Conservation (phyloP, 2,329 filamentous ascomycete genomes). For the Xylaria digitata region DNA sequence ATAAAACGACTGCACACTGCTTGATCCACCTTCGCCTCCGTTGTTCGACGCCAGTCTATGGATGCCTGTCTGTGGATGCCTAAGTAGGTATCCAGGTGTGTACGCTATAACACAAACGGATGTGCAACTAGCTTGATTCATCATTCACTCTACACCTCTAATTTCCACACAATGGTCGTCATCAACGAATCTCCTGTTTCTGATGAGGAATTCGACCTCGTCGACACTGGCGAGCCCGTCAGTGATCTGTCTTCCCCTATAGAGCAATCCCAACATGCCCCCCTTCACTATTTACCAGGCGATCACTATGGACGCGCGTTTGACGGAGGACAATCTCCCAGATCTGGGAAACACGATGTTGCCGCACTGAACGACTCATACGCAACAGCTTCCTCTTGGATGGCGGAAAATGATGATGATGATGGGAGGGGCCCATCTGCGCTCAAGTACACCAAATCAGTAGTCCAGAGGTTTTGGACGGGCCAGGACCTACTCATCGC, state of each 20-base stretch:
- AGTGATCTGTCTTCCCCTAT: conserved; percentile 33
- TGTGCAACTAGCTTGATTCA: not conserved
- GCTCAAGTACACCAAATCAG: conserved; percentile 37
- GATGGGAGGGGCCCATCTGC: not conserved
- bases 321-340: conserved; percentile 15
- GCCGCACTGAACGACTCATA: conserved; percentile 21
- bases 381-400: conserved; percentile 14
- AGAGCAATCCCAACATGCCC: not conserved
- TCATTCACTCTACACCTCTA: not conserved
- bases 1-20: not conserved
- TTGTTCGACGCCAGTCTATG: too few species aligned
- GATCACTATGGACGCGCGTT: conserved; percentile 29
- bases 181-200: conserved; percentile 27
- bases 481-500: conserved; percentile 39
- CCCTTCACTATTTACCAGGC: conserved; percentile 13
- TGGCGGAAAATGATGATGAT: conserved; percentile 8
- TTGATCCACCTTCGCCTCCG: too few species aligned
- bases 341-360: not conserved
- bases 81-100: not conserved
- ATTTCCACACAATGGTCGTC: conserved; percentile 19
- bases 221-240: conserved; percentile 32
- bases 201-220: conserved; percentile 37
- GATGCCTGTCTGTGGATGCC: too few species aligned
- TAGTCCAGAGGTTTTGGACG: conserved; percentile 29
- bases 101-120: not conserved